phyloP scores from a whole-genome alignment of 2,329 filamentous ascomycete species.

The Colletotrichum brevisporum region DNA sequence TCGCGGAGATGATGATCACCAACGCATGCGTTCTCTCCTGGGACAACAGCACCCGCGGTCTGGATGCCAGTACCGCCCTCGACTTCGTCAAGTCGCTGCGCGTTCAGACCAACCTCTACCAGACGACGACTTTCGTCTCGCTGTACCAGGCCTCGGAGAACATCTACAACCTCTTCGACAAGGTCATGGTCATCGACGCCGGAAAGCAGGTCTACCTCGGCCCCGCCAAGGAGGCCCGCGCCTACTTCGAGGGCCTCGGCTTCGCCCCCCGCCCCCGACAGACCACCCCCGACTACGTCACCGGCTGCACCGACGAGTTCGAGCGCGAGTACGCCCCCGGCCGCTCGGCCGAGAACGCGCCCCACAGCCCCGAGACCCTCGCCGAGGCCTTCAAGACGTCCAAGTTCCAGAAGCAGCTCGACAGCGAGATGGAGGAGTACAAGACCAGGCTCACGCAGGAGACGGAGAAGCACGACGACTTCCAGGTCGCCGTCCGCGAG shows the following conservation, averaged over 20 bases:
- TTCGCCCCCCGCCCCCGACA: slow-evolving; percentile 82
- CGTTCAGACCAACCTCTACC: slow-evolving; percentile 86
- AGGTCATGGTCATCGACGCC: slow-evolving; percentile 84
- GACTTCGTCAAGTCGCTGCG: slow-evolving; percentile 80
- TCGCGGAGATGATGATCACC: slow-evolving; percentile 86
- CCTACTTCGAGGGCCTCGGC: slow-evolving; percentile 83
- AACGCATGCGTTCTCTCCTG: slow-evolving; percentile 80
- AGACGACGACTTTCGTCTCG: slow-evolving; percentile 87
- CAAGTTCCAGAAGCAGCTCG: slow-evolving; percentile 66
- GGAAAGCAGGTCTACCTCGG: slow-evolving; percentile 85
- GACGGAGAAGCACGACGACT: slow-evolving; percentile 80
- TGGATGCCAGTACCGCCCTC: slow-evolving; percentile 77
- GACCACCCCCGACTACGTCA: slow-evolving; percentile 86
- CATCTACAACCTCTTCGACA: slow-evolving; percentile 85
- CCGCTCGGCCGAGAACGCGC: slow-evolving; percentile 74
- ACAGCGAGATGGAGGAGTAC: slow-evolving; percentile 78
- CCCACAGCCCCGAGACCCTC: slow-evolving; percentile 76
- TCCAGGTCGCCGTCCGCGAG: slow-evolving; percentile 80
- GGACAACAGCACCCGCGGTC: slow-evolving; percentile 81
- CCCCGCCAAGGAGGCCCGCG: slow-evolving; percentile 74
- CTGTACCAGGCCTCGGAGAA: slow-evolving; percentile 89
- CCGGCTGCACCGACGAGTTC: slow-evolving; percentile 86
- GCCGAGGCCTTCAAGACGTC: slow-evolving; percentile 80
- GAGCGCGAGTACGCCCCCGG: slow-evolving; percentile 83
- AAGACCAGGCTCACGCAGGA: slow-evolving; percentile 74